Evolutionary conservation across 2,329 filamentous ascomycete species (phyloP).

Genomic region (Trichoderma endophyticum): DNA sequence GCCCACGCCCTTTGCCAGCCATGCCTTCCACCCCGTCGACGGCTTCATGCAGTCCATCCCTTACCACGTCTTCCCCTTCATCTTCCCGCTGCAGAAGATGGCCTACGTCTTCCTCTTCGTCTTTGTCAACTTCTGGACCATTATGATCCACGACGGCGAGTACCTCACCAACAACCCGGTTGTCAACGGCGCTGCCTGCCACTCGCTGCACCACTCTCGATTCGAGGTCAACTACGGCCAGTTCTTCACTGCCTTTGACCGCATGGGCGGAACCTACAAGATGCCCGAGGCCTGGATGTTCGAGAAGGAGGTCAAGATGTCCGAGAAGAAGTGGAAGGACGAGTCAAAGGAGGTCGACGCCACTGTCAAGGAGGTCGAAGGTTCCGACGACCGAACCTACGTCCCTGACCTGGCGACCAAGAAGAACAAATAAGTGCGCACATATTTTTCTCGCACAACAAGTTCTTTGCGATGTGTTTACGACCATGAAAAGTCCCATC

Average conservation of each 20-base stretch:
- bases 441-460: not conserved
- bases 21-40: slow-evolving; percentile 93
- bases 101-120: slow-evolving; percentile 82
- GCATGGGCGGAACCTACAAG: slow-evolving; percentile 80
- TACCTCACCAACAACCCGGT: slow-evolving; percentile 88
- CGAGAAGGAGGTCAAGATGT: slow-evolving; percentile 83
- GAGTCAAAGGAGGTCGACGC: slow-evolving; percentile 74
- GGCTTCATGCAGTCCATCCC: slow-evolving; percentile 85
- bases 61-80: slow-evolving; percentile 89
- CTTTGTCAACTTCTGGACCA: slow-evolving; percentile 96
- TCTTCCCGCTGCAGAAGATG: slow-evolving; percentile 90
- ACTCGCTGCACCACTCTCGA: slow-evolving; percentile 66
- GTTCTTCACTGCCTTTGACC: slow-evolving; percentile 90
- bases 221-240: slow-evolving; percentile 78
- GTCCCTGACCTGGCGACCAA: slow-evolving; percentile 37
- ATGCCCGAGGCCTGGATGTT: slow-evolving; percentile 85
- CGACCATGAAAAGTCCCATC: slow-evolving; percentile 1
- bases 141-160: slow-evolving; percentile 94
- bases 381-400: slow-evolving; percentile 51
- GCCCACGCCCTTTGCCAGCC: slow-evolving; percentile 87
- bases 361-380: slow-evolving; percentile 69
- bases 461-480: not conserved
- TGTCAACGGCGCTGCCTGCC: slow-evolving; percentile 92
- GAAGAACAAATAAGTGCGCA: slow-evolving; percentile 38
- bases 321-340: slow-evolving; percentile 70